phyloP scores from a whole-genome alignment of 2,329 filamentous ascomycete species.

The Ascochyta lentis region DNA sequence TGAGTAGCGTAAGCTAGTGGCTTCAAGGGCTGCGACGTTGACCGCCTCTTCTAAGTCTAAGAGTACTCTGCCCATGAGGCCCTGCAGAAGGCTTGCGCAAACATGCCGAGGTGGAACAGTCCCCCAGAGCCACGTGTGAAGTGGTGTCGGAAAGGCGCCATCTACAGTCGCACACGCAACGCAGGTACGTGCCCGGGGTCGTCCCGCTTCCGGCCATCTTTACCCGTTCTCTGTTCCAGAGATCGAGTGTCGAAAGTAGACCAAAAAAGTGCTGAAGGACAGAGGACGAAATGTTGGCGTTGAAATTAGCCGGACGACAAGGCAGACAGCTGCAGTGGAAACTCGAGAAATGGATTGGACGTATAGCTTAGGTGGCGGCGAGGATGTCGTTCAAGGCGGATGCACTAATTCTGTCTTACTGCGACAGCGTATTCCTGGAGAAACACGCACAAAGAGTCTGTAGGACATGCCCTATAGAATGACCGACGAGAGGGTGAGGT shows the following conservation, averaged over 20 bases:
- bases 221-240: background rate
- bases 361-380: background rate
- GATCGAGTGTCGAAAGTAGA: background rate
- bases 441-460: background rate
- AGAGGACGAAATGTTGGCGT: background rate
- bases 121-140: slow-evolving; percentile 7
- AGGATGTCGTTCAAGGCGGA: background rate
- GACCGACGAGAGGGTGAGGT: background rate
- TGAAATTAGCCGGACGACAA: background rate
- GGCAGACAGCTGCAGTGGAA: background rate
- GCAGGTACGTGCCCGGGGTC: slow-evolving; percentile 6
- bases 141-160: background rate
- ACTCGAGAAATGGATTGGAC: background rate
- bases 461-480: background rate
- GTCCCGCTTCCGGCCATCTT: background rate
- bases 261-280: background rate
- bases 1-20: slow-evolving; percentile 9
- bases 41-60: slow-evolving; percentile 8
- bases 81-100: slow-evolving; percentile 4
- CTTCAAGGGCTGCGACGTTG: slow-evolving; percentile 3
- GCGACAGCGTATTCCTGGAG: background rate
- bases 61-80: background rate
- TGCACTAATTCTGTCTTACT: background rate
- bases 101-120: slow-evolving; percentile 2
- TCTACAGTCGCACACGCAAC: background rate